phyloP scores from a whole-genome alignment of 306 rosid genomes.

The Lathyrus tuberosus region DNA sequence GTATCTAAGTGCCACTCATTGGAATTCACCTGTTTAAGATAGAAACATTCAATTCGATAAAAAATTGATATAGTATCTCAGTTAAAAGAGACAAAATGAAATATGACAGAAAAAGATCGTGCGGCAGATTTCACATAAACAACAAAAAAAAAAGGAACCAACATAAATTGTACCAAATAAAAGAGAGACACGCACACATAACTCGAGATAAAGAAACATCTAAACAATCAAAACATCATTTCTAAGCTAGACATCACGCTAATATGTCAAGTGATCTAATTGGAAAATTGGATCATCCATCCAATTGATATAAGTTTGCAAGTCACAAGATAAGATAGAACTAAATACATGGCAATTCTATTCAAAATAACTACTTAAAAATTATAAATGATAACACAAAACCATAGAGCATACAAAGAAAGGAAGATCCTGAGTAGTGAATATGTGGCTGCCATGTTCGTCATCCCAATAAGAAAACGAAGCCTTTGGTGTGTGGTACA shows the following conservation, averaged over 20 bases:
- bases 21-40: conserved; percentile 77
- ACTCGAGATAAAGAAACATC: conserved; percentile 13
- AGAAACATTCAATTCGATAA: conserved; percentile 21
- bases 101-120: conserved; percentile 6
- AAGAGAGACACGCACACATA: neutral
- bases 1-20: conserved; percentile 99
- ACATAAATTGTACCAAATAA: conserved; percentile 23
- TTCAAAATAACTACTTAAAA: conserved; percentile 16
- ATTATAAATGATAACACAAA: conserved; percentile 42
- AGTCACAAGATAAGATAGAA: conserved; percentile 1
- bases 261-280: neutral
- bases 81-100: conserved; percentile 16
- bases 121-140: conserved; percentile 16
- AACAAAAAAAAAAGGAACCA: neutral
- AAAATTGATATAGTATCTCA: conserved; percentile 4
- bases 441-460: conserved; percentile 60
- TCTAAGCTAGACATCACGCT: conserved; percentile 28
- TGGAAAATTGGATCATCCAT: conserved; percentile 21
- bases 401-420: conserved; percentile 70
- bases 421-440: conserved; percentile 81
- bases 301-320: conserved; percentile 21
- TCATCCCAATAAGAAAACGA: conserved; percentile 87
- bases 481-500: conserved; percentile 84
- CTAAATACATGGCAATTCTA: conserved; percentile 13
- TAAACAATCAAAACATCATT: conserved; percentile 21